Base-by-base conservation (phyloP, 2,329 filamentous ascomycete genomes). In the Shiraia bambusicola region DNA sequence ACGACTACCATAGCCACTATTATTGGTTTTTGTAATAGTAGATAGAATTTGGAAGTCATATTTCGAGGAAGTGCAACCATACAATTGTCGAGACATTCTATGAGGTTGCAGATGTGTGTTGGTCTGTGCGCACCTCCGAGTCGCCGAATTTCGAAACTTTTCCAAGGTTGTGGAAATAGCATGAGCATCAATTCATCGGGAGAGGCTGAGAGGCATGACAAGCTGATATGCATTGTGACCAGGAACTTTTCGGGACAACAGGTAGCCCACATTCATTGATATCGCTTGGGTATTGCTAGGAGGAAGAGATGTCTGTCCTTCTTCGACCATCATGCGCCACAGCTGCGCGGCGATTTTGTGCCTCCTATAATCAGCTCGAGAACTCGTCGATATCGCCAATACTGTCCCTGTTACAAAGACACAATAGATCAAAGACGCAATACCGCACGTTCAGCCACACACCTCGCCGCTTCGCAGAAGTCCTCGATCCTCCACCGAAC, bases 281-380 rank as follows among this genome's bases (percentile, higher is more conserved):
- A 22, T 22, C 8, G 19, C 19, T 22, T 8, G 19, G 19, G 19
- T 22, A 5, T 22, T 8, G 19, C 8, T 8, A 22, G 19, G 19
- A 5, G 19, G 4, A 8, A 22, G 19, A 22, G 10, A 58, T 63
- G 60, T 64, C 61, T 30, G 19, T 22, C 8, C 53, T 67, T 45
- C 49, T 67, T 34, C 56, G 46, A 30, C 61, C 48, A 39, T 50
- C 47, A 25, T 57, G 51, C 51, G 56, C 52, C 34, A 56, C 61
- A 13, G 47, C 65, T 17, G 52, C 60, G 39, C 59, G 62, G 31
- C 58, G 58, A 34, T 56, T 66, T n/a, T 62, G 58, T 30, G 42
- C 41, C 16, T 28, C 54, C 13, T 49, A 47, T 15, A n/a, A 54
- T 28, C 46, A 44, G 32, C 37, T 54, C 19, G 49, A 54, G n/a